A percentile compares a stretch with the other conserved stretches of the same genome.
Evolutionary conservation across 108 stramenopile genomes (phyloP).

Genomic region (Nitzschia sp.): DNA sequence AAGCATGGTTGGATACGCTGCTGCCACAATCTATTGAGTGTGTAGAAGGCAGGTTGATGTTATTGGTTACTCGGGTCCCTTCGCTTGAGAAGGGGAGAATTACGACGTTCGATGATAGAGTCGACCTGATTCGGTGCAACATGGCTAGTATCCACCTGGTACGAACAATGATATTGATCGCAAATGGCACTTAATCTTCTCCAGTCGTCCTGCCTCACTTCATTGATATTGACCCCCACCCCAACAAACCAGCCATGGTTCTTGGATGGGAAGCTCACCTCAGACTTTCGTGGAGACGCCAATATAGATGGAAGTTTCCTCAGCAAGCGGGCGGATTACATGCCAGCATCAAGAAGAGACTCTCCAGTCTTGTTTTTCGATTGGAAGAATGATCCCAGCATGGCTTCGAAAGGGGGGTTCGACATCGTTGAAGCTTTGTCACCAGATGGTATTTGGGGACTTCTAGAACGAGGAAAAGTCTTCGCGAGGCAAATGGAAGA

Average conservation of each 20-base stretch:
- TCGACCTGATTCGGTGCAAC: constrained; percentile 81
- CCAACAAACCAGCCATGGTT: constrained; percentile 83
- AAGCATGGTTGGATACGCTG: constrained; percentile 80
- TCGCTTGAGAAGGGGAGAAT: constrained; percentile 64
- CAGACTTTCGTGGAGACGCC: constrained; percentile 50
- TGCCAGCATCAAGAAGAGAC: constrained; percentile 8
- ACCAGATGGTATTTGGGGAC: constrained; percentile 66
- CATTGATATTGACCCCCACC: too few relatives aligned
- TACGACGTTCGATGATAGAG: constrained; percentile 53
- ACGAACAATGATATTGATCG: too few relatives aligned
- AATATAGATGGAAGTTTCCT: constrained; percentile 85
- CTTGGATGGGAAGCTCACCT: constrained; percentile 72
- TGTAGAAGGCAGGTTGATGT: constrained; percentile 37
- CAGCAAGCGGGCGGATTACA: constrained; percentile 51
- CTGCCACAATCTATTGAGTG: constrained; percentile 44
- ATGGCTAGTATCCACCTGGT: constrained; percentile 92
- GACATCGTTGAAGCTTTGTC: constrained; percentile 65
- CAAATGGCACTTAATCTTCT: too few relatives aligned
- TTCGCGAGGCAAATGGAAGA: constrained; percentile 63
- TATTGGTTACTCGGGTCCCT: constrained; percentile 71
- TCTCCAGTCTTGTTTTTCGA: constrained; percentile 49
- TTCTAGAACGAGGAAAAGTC: constrained; percentile 66
- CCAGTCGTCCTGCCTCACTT: too few relatives aligned
- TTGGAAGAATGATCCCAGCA: constrained; percentile 63
- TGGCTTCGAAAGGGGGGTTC: constrained; percentile 37